phyloP scores from a whole-genome alignment of 192 early-diverging fungal species.

The Gryganskiella cystojenkinii region DNA sequence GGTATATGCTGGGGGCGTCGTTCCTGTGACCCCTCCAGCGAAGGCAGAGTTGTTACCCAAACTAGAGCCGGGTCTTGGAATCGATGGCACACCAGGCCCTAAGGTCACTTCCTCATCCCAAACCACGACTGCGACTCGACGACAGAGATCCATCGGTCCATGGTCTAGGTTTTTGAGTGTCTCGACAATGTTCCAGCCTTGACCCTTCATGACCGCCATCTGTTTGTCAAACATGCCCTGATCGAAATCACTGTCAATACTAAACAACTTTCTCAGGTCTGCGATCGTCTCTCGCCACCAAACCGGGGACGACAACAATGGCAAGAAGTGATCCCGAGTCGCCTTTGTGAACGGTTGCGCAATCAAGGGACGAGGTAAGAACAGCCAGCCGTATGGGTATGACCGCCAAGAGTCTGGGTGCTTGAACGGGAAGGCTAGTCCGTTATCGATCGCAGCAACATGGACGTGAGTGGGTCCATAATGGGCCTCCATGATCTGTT shows the following conservation, averaged over 20 bases:
- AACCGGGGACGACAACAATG: slow-evolving; percentile 69
- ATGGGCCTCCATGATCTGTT: slow-evolving; percentile 17
- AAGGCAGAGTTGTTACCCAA: not conserved
- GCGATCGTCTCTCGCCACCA: slow-evolving; percentile 86
- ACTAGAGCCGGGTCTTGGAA: not conserved
- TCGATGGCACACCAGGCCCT: slow-evolving; percentile 4
- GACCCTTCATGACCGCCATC: slow-evolving; percentile 85
- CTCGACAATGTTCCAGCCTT: slow-evolving; percentile 87
- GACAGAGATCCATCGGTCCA: slow-evolving; percentile 64
- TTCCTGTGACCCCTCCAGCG: not conserved
- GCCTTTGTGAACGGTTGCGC: slow-evolving; percentile 72
- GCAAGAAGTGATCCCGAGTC: slow-evolving; percentile 75
- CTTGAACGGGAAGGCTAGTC: slow-evolving; percentile 93
- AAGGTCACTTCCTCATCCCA: slow-evolving; percentile 60
- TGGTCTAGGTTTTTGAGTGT: slow-evolving; percentile 66
- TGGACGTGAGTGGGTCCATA: slow-evolving; percentile 67
- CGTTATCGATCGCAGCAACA: slow-evolving; percentile 93
- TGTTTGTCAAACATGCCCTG: slow-evolving; percentile 85
- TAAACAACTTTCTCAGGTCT: slow-evolving; percentile 74
- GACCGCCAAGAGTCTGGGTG: slow-evolving; percentile 90
- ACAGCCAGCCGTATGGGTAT: slow-evolving; percentile 93
- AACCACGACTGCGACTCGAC: slow-evolving; percentile 57
- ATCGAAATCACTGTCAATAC: slow-evolving; percentile 82
- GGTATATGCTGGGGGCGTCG: slow-evolving; percentile 13
- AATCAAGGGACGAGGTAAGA: slow-evolving; percentile 71